phyloP scores from a whole-genome alignment of 1,139 yeast species.

The Taphrina flavorubra region DNA sequence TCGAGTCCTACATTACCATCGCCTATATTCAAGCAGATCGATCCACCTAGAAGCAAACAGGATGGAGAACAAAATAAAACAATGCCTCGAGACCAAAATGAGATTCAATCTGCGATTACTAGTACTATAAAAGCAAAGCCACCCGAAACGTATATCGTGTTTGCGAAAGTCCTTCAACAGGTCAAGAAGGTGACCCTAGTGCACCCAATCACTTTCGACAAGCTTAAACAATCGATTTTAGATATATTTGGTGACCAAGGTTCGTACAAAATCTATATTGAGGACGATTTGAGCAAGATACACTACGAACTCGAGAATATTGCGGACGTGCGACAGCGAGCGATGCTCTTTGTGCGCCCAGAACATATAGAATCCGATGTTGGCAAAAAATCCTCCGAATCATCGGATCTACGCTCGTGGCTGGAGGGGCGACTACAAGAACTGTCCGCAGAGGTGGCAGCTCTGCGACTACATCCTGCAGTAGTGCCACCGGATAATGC shows the following conservation, averaged over 20 bases:
- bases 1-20: slow-evolving; percentile 6
- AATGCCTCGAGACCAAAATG: background rate
- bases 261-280: slow-evolving; percentile 80
- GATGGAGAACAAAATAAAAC: background rate
- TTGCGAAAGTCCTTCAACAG: background rate
- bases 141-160: background rate
- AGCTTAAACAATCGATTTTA: slow-evolving; percentile 68
- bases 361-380: background rate
- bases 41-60: background rate
- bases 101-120: slow-evolving; percentile 56
- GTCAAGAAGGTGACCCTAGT: slow-evolving; percentile 10
- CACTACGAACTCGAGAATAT: slow-evolving; percentile 82
- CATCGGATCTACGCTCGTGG: slow-evolving; percentile 50
- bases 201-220: slow-evolving; percentile 55
- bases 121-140: slow-evolving; percentile 45
- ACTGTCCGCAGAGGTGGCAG: slow-evolving; percentile 47
- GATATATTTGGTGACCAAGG: slow-evolving; percentile 83
- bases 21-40: slow-evolving; percentile 1
- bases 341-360: slow-evolving; percentile 59
- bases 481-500: background rate
- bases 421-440: slow-evolving; percentile 51
- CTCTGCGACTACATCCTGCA: background rate
- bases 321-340: slow-evolving; percentile 59
- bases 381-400: background rate
- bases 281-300: slow-evolving; percentile 64